A percentile compares a stretch with the other conserved stretches of the same genome.
phyloP scores from a whole-genome alignment of 139 green algal species.

The Chlamydomonas sp. region DNA sequence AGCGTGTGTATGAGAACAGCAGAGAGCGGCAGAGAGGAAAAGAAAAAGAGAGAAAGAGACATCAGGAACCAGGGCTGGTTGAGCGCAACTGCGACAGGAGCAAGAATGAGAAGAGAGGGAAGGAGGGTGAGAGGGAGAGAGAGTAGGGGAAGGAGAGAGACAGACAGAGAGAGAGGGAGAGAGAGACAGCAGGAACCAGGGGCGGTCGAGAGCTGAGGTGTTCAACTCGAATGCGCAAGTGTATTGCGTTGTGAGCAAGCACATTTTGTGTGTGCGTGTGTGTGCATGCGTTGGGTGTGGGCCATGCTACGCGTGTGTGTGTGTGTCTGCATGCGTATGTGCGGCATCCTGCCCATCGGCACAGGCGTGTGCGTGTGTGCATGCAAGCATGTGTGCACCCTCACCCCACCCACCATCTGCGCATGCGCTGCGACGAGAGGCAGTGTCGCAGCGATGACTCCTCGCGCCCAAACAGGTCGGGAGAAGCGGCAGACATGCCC shows the following conservation, averaged over 20 bases:
- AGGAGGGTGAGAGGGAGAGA: not conserved
- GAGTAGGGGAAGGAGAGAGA: not conserved
- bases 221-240: slow-evolving; percentile 25
- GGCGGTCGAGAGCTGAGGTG: slow-evolving; percentile 64
- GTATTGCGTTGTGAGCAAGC: not conserved
- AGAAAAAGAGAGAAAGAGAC: no score
- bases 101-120: not conserved
- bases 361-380: no score
- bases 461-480: not conserved
- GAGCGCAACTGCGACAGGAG: not conserved
- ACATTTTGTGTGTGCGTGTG: not conserved
- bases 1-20: slow-evolving; percentile 58
- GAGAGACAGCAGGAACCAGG: slow-evolving; percentile 56
- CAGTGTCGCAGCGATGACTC: slow-evolving; percentile 53
- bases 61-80: no score
- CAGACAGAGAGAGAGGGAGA: not conserved
- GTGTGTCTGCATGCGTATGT: no score
- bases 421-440: slow-evolving; percentile 30
- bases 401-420: no score
- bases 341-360: no score
- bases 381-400: no score
- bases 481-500: no score
- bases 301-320: no score
- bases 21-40: no score
- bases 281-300: no score